Evolutionary conservation across 2,329 filamentous ascomycete genomes (phyloP).

Genomic region (Sordariomycetes sp.): DNA sequence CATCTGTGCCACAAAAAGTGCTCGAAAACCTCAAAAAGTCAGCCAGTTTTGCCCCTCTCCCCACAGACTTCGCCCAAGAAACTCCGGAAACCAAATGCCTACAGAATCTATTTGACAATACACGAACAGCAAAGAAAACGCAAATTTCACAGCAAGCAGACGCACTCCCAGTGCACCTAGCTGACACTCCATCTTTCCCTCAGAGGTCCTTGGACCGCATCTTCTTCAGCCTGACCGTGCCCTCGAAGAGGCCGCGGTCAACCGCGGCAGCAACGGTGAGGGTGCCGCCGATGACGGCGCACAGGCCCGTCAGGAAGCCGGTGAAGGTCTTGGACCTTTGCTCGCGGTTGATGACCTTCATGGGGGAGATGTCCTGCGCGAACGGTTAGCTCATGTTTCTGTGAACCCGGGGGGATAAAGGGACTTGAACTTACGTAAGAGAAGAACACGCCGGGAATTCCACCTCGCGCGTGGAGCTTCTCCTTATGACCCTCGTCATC

Average conservation of each 20-base stretch:
- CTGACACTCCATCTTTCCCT: constrained; percentile 5
- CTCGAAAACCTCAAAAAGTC: too few species aligned
- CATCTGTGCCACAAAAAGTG: too few species aligned
- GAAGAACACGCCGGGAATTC: constrained; percentile 97
- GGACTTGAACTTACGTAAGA: constrained; percentile 62
- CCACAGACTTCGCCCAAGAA: too few species aligned
- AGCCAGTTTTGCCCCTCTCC: too few species aligned
- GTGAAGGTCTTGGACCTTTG: constrained; percentile 79
- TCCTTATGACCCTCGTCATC: constrained; percentile 80
- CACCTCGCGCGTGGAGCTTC: constrained; percentile 75
- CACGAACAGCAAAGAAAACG: background rate
- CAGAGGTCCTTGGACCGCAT: constrained; percentile 53
- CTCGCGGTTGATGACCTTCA: constrained; percentile 99
- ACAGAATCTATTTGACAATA: too few species aligned
- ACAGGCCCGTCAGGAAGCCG: constrained; percentile 86
- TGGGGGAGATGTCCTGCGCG: constrained; percentile 82
- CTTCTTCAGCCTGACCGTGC: constrained; percentile 74
- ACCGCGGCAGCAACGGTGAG: constrained; percentile 90
- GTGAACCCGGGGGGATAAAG: background rate
- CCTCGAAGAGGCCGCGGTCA: constrained; percentile 86
- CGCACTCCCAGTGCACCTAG: background rate
- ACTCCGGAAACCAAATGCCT: too few species aligned
- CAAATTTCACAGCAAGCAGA: background rate
- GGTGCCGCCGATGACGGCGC: constrained; percentile 88
- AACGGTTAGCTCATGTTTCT: constrained; percentile 8